Percentiles rank a stretch among this genome's conserved stretches.
These are phyloP conservation scores for Podila horticola DNA, from an alignment of 192 early-diverging fungal species.

Conservation along the genomic window DNA sequence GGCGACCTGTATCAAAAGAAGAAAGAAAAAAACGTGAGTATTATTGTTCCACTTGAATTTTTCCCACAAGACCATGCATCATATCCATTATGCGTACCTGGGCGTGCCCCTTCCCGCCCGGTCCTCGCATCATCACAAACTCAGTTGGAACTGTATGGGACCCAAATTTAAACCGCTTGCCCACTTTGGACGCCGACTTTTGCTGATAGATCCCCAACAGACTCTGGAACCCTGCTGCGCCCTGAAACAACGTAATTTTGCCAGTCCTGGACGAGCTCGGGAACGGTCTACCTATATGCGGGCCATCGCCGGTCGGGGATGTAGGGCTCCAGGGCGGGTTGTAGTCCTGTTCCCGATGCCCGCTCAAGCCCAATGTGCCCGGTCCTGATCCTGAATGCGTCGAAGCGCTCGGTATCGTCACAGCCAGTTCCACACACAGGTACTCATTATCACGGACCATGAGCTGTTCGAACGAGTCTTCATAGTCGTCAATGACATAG, in stretches of 20 bases:
- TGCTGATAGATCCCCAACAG: constrained; percentile 88
- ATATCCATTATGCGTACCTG: constrained; percentile 64
- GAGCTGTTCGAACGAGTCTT: constrained; percentile 89
- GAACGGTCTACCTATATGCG: constrained; percentile 34
- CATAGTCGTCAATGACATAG: constrained; percentile 94
- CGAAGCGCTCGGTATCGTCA: constrained; percentile 68
- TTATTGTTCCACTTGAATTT: neutral
- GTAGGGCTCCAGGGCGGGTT: constrained; percentile 43
- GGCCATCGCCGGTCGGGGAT: constrained; percentile 21
- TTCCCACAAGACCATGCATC: neutral
- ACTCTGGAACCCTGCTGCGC: constrained; percentile 87
- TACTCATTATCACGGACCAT: constrained; percentile 87
- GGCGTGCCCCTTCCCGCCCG: constrained; percentile 88
- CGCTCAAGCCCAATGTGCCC: constrained; percentile 27
- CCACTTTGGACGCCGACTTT: constrained; percentile 72
- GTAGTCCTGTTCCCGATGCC: constrained; percentile 51
- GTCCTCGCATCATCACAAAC: constrained; percentile 96
- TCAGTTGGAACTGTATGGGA: constrained; percentile 80
- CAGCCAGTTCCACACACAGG: constrained; percentile 90
- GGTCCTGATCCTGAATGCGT: constrained; percentile 10
- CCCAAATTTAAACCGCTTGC: constrained; percentile 70
- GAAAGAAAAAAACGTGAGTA: neutral
- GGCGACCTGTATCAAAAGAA: constrained; percentile 54
- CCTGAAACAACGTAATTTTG: constrained; percentile 88
- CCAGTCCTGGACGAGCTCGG: constrained; percentile 53